Percentiles rank a stretch among this genome's conserved stretches.
phyloP scores from a whole-genome alignment of 257 asterid species.

The Solanum chaucha region DNA sequence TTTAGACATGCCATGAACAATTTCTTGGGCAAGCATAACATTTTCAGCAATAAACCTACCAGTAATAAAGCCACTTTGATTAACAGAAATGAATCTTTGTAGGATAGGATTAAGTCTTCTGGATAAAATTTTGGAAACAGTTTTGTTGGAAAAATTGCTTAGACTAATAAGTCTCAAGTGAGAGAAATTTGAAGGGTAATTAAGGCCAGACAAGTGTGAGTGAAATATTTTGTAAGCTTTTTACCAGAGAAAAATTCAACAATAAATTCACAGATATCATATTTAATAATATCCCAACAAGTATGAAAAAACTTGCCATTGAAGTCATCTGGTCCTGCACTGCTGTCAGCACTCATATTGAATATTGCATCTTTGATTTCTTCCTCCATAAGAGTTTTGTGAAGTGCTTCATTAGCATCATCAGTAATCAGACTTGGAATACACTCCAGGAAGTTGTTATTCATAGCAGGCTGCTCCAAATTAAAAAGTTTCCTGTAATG shows the following conservation, averaged over 20 bases:
- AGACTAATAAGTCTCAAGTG: background rate
- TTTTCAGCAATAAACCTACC: background rate
- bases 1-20: background rate
- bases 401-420: no score
- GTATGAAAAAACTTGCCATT: no score
- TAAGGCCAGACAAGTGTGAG: background rate
- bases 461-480: no score
- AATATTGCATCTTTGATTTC: background rate
- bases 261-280: background rate
- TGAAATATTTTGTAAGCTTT: background rate
- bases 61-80: background rate
- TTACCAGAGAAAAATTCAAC: background rate
- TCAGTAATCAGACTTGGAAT: no score
- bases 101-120: background rate
- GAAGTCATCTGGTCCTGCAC: no score
- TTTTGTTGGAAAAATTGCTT: background rate
- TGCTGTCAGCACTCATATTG: no score
- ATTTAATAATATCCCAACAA: no score
- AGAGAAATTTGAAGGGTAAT: background rate
- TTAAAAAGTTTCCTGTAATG: no score
- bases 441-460: no score
- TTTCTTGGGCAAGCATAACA: no score
- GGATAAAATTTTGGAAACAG: no score
- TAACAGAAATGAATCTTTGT: background rate
- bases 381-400: no score